Evolutionary conservation across 495 filamentous ascomycete genomes (phyloP), one percentile per base, ranked within the genome.

Genomic region (Xylaria longipes): DNA sequence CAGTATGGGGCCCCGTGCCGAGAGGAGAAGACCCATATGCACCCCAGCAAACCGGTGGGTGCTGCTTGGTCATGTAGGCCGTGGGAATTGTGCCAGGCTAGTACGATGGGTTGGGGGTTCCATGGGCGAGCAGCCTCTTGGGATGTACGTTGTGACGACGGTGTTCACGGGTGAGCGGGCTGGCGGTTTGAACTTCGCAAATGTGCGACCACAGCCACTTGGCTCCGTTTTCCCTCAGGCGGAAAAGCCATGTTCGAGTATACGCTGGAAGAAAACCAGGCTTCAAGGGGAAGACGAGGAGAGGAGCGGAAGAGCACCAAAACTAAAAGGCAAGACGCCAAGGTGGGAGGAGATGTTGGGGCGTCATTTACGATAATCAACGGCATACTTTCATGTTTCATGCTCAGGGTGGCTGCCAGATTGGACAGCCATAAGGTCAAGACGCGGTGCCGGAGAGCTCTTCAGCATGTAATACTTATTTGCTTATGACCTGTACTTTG

Each of bases 21-120:
- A 95, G 93, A 86, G 89, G 91, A 76, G 96, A 98, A 77, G 97
- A 99, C 82, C 96, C 96, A 50, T 98, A 99, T 80, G 94, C 95
- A 70, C 95, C 95, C 71, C 96, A 94, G 84, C 93, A 96, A 80
- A 91, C 86, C 76, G 91, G 88, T 79, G 91, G 92, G 74, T 99
- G 96, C 89, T 99, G 97, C 84, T 87, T 91, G 70, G 90, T 98
- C 78, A 97, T 97, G 94, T 97, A 92, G 69, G 45, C 64, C 17
- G 52, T 39, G 20, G 31, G 46, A 65, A 39, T 65, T 60, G 70
- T 66, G 61, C 56, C 65, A 65, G 74, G 66, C 68, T 17, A 48
- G 33, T 69, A 52, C 69, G 60, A 48, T 67, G 69, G 61, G 41
- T 50, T 68, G 65, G 65, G 62, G 58, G 67, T 67, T 41, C 66